Evolutionary conservation across 768 basidiomycete species (phyloP), one percentile per base, ranked within the genome.

Genomic region (Sporobolomyces pararoseus): DNA sequence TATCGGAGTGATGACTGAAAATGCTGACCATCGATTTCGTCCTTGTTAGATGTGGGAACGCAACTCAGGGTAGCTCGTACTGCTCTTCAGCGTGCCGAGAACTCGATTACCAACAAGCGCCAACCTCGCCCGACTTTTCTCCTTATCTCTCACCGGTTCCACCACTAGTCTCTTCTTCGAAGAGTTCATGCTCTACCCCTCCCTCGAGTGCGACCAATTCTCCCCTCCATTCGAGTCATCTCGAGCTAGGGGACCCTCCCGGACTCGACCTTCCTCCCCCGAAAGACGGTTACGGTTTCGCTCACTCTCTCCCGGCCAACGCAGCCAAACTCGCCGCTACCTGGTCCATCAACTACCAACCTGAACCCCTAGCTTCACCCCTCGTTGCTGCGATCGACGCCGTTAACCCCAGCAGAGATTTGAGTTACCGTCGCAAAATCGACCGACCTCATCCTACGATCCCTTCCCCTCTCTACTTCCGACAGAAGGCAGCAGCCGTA

Each of bases 401-500:
- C 10, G 34, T 21, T 3, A 14, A 19, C 12, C 13, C 7, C 7
- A 55, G 34, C 27, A 17, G 27, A 21, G 63, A 68, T 32, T 52
- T 72, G 47, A 57, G n/a, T 9, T 72, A 68, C 54, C 66, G 71
- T 1, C 66, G 71, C 27, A 65, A 52, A 34, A 16, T 61, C 19
- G 63, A 53, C 34, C 37, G 39, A 4, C 64, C 66, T 1, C 59
- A 62, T 4, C 53, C 67, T 14, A 64, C 63, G 29, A 53, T 72
- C 31, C 71, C 71, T 5, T 68, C 71, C 9, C 71, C 71, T 1
- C 64, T 72, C 47, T 72, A 72, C 64, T 72, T 72, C 42, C 66
- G 71, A 10, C 71, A 72, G 27, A 68, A 65, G 19, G 71, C 71
- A 13, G 66, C 71, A 3, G 62, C 62, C 12, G 62, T 59, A 23